Evolutionary conservation across 352 stramenopile genomes (phyloP).

Genomic region (Thraustochytrium striatum): DNA sequence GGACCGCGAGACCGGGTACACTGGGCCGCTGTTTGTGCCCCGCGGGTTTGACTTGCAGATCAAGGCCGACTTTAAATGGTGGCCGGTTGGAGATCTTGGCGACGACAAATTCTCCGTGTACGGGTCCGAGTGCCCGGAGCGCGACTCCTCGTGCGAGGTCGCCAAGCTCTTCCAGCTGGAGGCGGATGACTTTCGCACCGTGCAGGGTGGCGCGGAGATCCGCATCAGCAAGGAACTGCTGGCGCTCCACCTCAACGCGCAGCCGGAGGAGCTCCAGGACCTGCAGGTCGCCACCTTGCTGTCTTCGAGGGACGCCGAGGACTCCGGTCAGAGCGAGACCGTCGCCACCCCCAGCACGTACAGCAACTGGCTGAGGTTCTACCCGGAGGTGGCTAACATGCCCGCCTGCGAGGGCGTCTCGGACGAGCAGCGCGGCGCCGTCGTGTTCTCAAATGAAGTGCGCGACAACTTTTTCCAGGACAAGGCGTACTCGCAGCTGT

Average conservation of each 20-base stretch:
- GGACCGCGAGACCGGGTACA: not conserved
- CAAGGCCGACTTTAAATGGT: not conserved
- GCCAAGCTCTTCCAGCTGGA: not conserved
- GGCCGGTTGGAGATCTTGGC: not conserved
- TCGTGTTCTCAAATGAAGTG: conserved; percentile 30
- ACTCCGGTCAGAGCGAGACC: not conserved
- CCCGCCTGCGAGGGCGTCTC: not conserved
- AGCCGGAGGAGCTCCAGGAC: not conserved
- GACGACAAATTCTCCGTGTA: not conserved
- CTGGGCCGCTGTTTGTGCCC: not conserved
- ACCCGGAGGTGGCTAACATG: not conserved
- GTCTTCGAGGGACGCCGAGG: not conserved
- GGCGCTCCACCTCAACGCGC: not conserved
- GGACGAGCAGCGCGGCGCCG: not conserved
- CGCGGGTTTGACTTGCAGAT: not conserved
- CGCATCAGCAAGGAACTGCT: not conserved
- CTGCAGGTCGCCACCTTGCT: not conserved
- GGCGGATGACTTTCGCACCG: not conserved
- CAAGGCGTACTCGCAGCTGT: conserved; percentile 46
- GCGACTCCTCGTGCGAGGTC: not conserved
- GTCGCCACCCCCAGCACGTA: conserved; percentile 8
- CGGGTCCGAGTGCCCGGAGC: not conserved
- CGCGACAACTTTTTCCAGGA: conserved; percentile 39
- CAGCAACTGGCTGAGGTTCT: conserved; percentile 4
- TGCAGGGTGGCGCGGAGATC: not conserved